Evolutionary conservation across 2,329 filamentous ascomycete species (phyloP).

Genomic region (Calonectria pauciramosa): DNA sequence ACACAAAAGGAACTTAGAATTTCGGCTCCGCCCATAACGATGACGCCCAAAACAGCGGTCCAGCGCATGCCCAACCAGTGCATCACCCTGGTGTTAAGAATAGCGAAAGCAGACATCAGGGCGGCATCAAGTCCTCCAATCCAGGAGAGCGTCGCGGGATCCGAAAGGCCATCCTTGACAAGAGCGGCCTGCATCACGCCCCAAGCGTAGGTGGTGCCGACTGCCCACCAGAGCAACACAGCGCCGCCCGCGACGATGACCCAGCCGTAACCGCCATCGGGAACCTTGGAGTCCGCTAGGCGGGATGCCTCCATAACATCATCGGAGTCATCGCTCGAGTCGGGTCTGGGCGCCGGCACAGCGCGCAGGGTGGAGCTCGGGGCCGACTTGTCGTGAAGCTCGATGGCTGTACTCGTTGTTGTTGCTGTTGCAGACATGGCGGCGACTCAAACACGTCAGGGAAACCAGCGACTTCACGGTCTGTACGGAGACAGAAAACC

Average conservation of each 20-base stretch:
- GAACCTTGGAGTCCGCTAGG: slow-evolving; percentile 59
- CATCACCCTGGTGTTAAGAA: slow-evolving; percentile 66
- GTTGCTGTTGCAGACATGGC: slow-evolving; percentile 9
- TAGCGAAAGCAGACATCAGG: slow-evolving; percentile 64
- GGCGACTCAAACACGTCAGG: neutral
- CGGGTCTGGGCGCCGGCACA: neutral
- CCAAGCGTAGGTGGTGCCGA: slow-evolving; percentile 71
- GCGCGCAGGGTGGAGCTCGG: slow-evolving; percentile 14
- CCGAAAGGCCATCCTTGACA: slow-evolving; percentile 61
- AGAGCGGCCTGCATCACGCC: slow-evolving; percentile 72
- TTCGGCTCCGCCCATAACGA: slow-evolving; percentile 63
- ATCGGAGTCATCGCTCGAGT: slow-evolving; percentile 22
- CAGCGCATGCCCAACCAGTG: slow-evolving; percentile 61
- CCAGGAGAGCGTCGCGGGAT: slow-evolving; percentile 68
- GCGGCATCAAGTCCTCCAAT: slow-evolving; percentile 68
- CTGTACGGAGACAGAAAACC: neutral
- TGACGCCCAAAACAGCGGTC: slow-evolving; percentile 63
- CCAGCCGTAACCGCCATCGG: slow-evolving; percentile 71
- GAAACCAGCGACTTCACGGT: neutral
- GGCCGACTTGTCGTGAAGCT: slow-evolving; percentile 20
- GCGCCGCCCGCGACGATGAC: slow-evolving; percentile 65
- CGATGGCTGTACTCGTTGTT: slow-evolving; percentile 14
- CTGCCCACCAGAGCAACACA: slow-evolving; percentile 68
- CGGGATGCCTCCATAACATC: slow-evolving; percentile 57
- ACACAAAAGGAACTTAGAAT: slow-evolving; percentile 57